Base-by-base conservation (phyloP, 2,329 filamentous ascomycete species). In the Pleurostoma richardsiae region DNA sequence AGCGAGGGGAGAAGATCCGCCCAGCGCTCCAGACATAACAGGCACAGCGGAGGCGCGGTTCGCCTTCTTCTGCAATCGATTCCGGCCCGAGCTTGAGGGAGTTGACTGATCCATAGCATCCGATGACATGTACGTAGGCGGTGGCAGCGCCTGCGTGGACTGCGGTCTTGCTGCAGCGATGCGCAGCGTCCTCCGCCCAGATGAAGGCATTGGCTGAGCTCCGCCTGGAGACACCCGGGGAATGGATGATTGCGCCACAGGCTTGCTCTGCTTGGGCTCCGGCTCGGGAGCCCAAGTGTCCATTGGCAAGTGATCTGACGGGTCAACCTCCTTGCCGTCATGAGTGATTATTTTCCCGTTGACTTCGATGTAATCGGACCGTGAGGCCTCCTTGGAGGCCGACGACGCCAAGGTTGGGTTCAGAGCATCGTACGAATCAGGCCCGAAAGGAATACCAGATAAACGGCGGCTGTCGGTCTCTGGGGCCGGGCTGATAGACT, bases 221-320 rank as follows among this genome's bases (percentile, higher is more conserved):
- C 79, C 80, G 4, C 66, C 72, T 2, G 77, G 68, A 3, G 74
- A 65, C 5, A 74, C 70, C 30, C 79, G 69, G 5, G 70, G 61
- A 19, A 19, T 19, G 28, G 46, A 59, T 56, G 30, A 56, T 49
- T 41, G 60, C 48, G 49, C 58, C 49, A 26, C 65, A 57, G 30
- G 65, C 40, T 70, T 68, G 41, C 65, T 64, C 6, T 59, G 70
- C 59, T 83, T 85, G 27, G 77, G 74, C 54, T 88, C 84, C 0
- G 86, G 86, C 57, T 90, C 86, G 0, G 86, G 86, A 2, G 86
- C 86, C 86, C 86, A 90, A 2, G 81, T 81, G 46, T 88, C 82
- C 60, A 89, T 79, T 0, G 88, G 88, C 10, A 91, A 72, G 59
- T 91, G 87, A 62, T 92, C 88, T 1, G 86, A 89, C 1, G 88